Evolutionary conservation across 2,329 filamentous ascomycete genomes (phyloP), one percentile per base, ranked within the genome.

Genomic region (Gremmenia infestans): DNA sequence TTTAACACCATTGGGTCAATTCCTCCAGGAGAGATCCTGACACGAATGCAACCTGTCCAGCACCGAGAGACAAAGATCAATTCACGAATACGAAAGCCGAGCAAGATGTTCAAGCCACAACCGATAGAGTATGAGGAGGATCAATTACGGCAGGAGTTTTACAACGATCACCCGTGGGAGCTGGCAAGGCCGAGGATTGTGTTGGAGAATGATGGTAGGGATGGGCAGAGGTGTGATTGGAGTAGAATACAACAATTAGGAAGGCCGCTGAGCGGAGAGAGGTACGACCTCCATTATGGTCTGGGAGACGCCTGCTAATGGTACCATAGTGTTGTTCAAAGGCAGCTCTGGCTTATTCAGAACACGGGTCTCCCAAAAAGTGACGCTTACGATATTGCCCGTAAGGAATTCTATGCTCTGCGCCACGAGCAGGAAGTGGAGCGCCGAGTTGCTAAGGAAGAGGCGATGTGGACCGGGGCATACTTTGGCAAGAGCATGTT

Each of bases 101-200:
- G 84, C 72, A 83, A 85, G 64, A 76, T 96, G 65, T 97, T 92
- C 77, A 83, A 86, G 65, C 94, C 94, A 1, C 82, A 91, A 62
- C 74, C 78, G 56, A 86, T 99, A 61, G 76, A 75, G 53, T 97
- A 94, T 71, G 83, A 88, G 58, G 94, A 99, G 72, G 94, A 99
- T 73, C 73, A 76, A 58, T 78, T 99, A 67, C 86, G 94, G 61
- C 78, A 75, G 63, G 83, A 86, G 28, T 99, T 97, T 76, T 99
- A 89, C 77, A 84, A 81, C 68, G 93, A 99, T 72, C 94, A 99
- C 71, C 94, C 94, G 5, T 99, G 94, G 94, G 94, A 99, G 74
- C 76, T 99, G 68, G 94, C 94, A 17, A 81, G 93, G 60, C 94
- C 94, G 53, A 81, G 90, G 64, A 79, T 96, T 56, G 78, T 99